Conservation (phyloP, 139 green algal genomes). For the Closterium sp. region DNA sequence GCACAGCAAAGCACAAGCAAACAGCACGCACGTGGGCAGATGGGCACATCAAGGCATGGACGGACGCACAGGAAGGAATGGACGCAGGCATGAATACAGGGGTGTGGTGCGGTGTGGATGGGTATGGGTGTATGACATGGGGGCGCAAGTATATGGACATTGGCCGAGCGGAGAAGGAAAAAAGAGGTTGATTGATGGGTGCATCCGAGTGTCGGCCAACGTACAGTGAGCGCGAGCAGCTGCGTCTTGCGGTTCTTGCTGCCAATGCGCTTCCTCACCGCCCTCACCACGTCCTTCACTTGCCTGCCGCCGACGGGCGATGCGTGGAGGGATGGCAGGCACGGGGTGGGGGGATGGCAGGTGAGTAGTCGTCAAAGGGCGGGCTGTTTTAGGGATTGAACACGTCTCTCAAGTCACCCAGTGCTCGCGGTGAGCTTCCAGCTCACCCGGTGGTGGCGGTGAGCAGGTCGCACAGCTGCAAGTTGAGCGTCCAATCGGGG, state of each 20-base stretch:
- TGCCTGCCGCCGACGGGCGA: background rate
- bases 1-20: background rate
- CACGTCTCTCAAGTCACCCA: background rate
- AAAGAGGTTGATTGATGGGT: background rate
- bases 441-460: background rate
- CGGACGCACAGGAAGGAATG: too few species aligned
- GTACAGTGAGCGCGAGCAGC: slow-evolving; percentile 34
- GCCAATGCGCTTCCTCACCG: slow-evolving; percentile 27
- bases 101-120: too few species aligned
- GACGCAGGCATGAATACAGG: too few species aligned
- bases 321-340: background rate
- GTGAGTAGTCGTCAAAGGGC: background rate
- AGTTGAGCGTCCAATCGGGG: too few species aligned
- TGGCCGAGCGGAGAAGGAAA: background rate
- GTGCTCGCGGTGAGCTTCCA: background rate
- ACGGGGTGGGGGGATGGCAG: too few species aligned
- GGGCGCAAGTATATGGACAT: background rate
- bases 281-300: slow-evolving; percentile 34
- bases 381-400: background rate
- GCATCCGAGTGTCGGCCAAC: background rate
- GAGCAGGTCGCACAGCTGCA: too few species aligned
- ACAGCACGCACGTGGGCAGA: background rate
- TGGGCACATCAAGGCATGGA: background rate
- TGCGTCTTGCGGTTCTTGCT: slow-evolving; percentile 38
- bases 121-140: background rate